Evolutionary conservation across 495 filamentous ascomycete genomes (phyloP).

Genomic region (Penicillium desertorum): DNA sequence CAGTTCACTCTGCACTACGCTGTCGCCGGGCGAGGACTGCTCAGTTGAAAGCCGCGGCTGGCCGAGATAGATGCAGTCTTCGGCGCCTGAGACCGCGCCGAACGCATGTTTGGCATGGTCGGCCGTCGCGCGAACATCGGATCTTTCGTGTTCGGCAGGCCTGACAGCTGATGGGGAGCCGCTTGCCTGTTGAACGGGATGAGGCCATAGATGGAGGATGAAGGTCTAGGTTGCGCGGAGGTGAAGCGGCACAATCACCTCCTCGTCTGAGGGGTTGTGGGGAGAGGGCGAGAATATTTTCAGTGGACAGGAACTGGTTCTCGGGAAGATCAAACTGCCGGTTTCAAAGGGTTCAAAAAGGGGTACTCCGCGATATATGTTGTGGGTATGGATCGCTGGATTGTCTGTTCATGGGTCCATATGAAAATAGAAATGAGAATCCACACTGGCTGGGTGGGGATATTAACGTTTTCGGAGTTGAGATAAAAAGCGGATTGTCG

Average conservation of each 20-base stretch:
- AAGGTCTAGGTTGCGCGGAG: neutral
- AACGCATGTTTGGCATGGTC: slow-evolving; percentile 44
- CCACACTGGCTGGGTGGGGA: neutral
- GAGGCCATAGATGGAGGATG: slow-evolving; percentile 21
- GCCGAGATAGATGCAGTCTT: slow-evolving; percentile 46
- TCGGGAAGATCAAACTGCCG: neutral
- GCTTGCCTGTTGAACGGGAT: slow-evolving; percentile 36
- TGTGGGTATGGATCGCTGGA: slow-evolving; percentile 7
- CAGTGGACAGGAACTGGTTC: neutral
- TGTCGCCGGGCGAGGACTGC: slow-evolving; percentile 27
- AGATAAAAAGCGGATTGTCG: neutral
- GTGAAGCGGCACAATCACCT: neutral
- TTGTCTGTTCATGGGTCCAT: slow-evolving; percentile 4
- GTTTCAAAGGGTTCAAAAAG: neutral
- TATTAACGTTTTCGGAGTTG: neutral
- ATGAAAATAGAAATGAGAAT: neutral
- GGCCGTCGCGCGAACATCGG: slow-evolving; percentile 42
- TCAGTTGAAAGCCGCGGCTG: slow-evolving; percentile 42
- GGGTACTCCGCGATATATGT: slow-evolving; percentile 2
- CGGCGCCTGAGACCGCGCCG: slow-evolving; percentile 39
- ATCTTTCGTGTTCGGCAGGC: slow-evolving; percentile 45
- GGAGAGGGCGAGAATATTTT: neutral
- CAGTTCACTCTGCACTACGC: slow-evolving; percentile 36
- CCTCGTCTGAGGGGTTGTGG: neutral
- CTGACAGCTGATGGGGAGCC: slow-evolving; percentile 45